Evolutionary conservation across 1,284 basidiomycete species (phyloP), one percentile per base, ranked within the genome.

Genomic region (Heterobasidion occidentale): DNA sequence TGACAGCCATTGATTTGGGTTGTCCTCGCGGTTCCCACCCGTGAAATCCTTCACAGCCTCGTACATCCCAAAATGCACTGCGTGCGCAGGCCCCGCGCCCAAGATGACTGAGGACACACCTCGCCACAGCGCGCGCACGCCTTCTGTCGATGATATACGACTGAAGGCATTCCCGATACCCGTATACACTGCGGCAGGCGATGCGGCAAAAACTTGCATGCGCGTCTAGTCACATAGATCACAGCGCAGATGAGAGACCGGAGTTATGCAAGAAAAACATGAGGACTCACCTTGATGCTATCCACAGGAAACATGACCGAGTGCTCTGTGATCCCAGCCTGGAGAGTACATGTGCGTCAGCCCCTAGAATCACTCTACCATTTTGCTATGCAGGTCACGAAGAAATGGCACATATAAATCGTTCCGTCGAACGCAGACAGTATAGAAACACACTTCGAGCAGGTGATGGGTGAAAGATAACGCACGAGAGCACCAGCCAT

Each of bases 311-410:
- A 99, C 90, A 99, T 99, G 69, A 97, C 93, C 33, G 95, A 92
- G 74, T 99, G 97, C 72, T 99, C 97, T 56, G 94, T 94, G 65
- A 99, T 99, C 60, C 97, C 97, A 63, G 97, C 96, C 92, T 95
- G 69, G 5, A 57, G 48, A 47, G 58, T 52, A 27, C 51, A 35
- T 45, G 33, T 56, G 53, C 36, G 44, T 51, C 44, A 51, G 44
- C n/a, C 9, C 27, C 27, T 27, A 27, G 27, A 27, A 27, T 27
- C 27, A 27, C 27, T 27, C 27, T 27, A 27, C 27, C 27, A 27
- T 27, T 27, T 27, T 27, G 27, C 27, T 27, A 5, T 27, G 27
- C 4, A 27, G 27, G 6, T 6, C 27, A 20, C 38, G 35, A 36
- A 36, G 17, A 14, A 19, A 5, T 27, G 27, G 4, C 27, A 27